These are phyloP conservation scores for Penicillium palitans DNA, from an alignment of 2,329 filamentous ascomycete genomes.

Conservation along the genomic window DNA sequence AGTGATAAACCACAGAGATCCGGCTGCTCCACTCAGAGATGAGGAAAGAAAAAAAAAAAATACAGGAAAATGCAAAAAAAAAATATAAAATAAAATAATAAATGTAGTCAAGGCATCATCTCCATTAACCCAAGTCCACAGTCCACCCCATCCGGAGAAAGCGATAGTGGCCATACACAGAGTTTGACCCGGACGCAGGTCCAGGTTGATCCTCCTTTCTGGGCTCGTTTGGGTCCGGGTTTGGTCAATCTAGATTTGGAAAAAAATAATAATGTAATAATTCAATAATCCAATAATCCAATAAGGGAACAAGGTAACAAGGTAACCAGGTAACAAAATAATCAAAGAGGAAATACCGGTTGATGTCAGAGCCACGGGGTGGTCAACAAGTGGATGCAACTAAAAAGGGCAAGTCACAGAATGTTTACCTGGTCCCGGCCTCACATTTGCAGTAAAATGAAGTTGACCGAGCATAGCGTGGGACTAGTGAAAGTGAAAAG, in stretches of 20 bases:
- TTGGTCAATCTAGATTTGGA: conserved; percentile 30
- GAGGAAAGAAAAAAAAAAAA: conserved; percentile 10
- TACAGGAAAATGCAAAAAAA: conserved; percentile 23
- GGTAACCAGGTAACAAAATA: not conserved
- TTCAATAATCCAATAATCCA: conserved; percentile 5
- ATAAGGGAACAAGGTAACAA: not conserved
- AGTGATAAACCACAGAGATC: conserved; percentile 16
- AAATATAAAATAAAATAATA: conserved; percentile 31
- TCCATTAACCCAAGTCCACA: conserved; percentile 24
- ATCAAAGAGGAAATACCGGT: conserved; percentile 31
- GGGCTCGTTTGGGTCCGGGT: conserved; percentile 36
- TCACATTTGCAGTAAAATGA: conserved; percentile 13
- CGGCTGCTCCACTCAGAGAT: conserved; percentile 5
- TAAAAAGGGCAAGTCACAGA: conserved; percentile 30
- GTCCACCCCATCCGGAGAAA: conserved; percentile 33
- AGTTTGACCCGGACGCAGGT: conserved; percentile 44
- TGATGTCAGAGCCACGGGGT: conserved; percentile 39
- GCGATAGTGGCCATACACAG: conserved; percentile 28
- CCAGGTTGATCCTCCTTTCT: conserved; percentile 43
- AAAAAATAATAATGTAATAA: conserved; percentile 11
- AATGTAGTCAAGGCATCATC: conserved; percentile 40
- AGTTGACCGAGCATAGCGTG: conserved; percentile 10
- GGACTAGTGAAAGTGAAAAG: conserved; percentile 6
- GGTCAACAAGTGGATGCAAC: conserved; percentile 35
- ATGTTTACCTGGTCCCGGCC: conserved; percentile 25